Conservation (phyloP, 208 protist genomes). For the Hexamita inflata region DNA sequence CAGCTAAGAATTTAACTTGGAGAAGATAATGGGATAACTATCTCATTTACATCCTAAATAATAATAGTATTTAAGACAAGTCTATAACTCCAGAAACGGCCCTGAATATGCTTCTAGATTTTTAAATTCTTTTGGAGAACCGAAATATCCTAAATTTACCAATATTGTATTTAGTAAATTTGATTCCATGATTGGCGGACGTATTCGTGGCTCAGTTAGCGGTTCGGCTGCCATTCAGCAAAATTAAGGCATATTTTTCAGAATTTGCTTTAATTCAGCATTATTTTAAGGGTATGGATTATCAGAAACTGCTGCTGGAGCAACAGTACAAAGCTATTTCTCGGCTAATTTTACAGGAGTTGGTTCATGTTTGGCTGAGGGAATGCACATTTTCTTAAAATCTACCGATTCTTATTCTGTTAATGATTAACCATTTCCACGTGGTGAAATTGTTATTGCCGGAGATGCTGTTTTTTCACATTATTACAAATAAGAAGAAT, state of each 20-base stretch:
- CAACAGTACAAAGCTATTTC: not conserved
- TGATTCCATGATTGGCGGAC: not conserved
- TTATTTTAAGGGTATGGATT: not conserved
- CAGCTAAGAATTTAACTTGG: not conserved
- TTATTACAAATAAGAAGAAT: too few relatives aligned
- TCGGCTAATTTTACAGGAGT: not conserved
- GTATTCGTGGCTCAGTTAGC: not conserved
- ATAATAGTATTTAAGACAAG: not conserved
- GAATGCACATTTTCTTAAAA: not conserved
- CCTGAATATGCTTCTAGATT: not conserved
- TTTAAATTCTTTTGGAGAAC: not conserved
- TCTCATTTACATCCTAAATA: not conserved
- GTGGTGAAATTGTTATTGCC: not conserved
- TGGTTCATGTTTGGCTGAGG: not conserved
- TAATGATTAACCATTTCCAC: not conserved
- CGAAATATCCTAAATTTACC: not conserved
- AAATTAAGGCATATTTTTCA: not conserved
- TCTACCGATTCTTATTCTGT: not conserved
- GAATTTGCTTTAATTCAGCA: not conserved
- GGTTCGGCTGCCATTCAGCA: not conserved
- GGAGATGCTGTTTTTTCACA: not conserved
- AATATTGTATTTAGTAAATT: not conserved
- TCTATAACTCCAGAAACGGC: not conserved
- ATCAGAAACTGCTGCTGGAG: not conserved
- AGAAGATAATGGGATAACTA: not conserved